These are phyloP conservation scores for Actinomucor elegans DNA, from an alignment of 371 early-diverging fungal genomes.

Conservation along the genomic window DNA sequence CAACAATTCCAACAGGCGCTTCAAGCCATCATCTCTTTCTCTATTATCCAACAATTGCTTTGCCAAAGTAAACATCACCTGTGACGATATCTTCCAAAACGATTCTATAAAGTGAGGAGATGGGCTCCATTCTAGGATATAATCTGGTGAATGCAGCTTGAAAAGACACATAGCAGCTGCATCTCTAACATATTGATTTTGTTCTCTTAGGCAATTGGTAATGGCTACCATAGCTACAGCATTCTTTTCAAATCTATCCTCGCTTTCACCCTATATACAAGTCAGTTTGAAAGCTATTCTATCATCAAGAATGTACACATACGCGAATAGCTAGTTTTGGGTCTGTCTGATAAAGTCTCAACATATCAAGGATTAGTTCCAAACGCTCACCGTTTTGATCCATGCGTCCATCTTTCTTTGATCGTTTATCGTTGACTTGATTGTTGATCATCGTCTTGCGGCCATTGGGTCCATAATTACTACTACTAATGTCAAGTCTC, in stretches of 20 bases:
- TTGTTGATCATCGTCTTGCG: slow-evolving; percentile 25
- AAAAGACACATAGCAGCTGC: slow-evolving; percentile 73
- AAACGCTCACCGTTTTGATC: slow-evolving; percentile 59
- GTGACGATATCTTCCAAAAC: slow-evolving; percentile 71
- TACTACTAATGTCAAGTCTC: slow-evolving; percentile 24
- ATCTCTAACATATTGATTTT: slow-evolving; percentile 59
- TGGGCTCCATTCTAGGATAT: slow-evolving; percentile 68
- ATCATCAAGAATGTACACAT: slow-evolving; percentile 20
- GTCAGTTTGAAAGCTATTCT: not conserved
- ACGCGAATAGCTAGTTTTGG: slow-evolving; percentile 73
- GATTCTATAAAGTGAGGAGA: slow-evolving; percentile 55
- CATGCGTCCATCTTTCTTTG: slow-evolving; percentile 44
- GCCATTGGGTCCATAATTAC: slow-evolving; percentile 4
- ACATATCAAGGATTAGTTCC: slow-evolving; percentile 73
- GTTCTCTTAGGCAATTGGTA: slow-evolving; percentile 67
- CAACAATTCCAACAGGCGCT: slow-evolving; percentile 58
- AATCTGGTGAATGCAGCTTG: slow-evolving; percentile 58
- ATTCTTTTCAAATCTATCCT: slow-evolving; percentile 61
- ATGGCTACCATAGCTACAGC: slow-evolving; percentile 64
- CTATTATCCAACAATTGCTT: slow-evolving; percentile 56
- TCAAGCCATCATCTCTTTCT: slow-evolving; percentile 54
- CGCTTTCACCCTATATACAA: slow-evolving; percentile 33
- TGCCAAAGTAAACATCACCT: slow-evolving; percentile 54
- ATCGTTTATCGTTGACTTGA: slow-evolving; percentile 33
- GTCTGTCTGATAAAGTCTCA: slow-evolving; percentile 74